phyloP scores from a whole-genome alignment of 2,329 filamentous ascomycete genomes.

The Arthrobotrys sphaeroides region DNA sequence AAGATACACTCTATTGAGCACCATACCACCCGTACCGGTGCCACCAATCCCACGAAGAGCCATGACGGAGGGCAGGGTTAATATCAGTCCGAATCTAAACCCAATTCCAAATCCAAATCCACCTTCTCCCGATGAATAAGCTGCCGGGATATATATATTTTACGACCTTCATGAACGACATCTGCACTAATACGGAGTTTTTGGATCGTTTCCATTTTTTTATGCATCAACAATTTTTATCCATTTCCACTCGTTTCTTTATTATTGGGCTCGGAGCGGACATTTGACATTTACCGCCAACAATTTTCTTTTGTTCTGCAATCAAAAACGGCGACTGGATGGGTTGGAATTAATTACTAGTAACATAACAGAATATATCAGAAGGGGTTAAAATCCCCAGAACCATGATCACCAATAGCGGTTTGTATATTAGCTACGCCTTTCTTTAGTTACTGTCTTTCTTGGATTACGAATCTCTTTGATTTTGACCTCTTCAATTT shows the following conservation, averaged over 20 bases:
- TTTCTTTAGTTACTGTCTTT: background rate
- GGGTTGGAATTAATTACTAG: conserved; percentile 7
- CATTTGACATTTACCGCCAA: background rate
- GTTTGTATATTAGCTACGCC: background rate
- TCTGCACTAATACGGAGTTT: conserved; percentile 15
- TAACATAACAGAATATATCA: background rate
- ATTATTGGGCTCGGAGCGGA: conserved; percentile 6
- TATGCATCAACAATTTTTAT: background rate
- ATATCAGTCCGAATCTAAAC: background rate
- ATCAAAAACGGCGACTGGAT: background rate
- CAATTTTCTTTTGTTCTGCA: background rate
- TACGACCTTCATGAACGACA: background rate
- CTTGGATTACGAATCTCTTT: background rate
- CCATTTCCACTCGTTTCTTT: background rate
- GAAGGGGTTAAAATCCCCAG: too few species aligned
- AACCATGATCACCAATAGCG: background rate
- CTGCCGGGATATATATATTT: background rate
- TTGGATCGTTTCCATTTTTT: background rate
- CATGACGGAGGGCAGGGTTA: conserved; percentile 20
- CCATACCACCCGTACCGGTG: background rate
- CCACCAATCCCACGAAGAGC: conserved; percentile 32
- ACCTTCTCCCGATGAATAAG: conserved; percentile 13
- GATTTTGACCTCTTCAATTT: background rate
- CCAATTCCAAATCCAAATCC: background rate
- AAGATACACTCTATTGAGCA: conserved; percentile 3